Percentiles rank a stretch among this genome's conserved stretches.
Evolutionary conservation across 2,329 filamentous ascomycete genomes (phyloP).

Genomic region (Fonsecaea nubica): DNA sequence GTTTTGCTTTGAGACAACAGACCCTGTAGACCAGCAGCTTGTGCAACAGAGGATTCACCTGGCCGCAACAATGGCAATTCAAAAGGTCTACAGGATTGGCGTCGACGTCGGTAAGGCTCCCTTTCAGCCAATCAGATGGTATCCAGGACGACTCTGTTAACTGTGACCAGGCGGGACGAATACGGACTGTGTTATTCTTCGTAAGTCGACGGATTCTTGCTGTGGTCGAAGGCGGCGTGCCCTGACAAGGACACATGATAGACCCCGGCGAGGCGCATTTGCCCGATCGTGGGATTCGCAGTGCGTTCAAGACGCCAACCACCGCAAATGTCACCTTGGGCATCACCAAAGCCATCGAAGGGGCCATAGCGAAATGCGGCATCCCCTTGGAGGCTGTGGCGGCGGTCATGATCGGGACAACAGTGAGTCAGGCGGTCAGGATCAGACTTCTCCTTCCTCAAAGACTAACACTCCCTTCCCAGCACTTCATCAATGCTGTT

Average conservation of each 20-base stretch:
- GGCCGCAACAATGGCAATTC: conserved; percentile 17
- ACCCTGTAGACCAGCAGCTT: not conserved
- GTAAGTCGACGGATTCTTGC: conserved; percentile 6
- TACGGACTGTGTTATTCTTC: conserved; percentile 29
- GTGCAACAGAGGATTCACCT: not conserved
- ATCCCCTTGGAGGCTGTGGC: conserved; percentile 50
- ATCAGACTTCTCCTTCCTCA: not conserved
- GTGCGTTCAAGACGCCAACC: conserved; percentile 59
- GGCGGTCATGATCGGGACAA: conserved; percentile 59
- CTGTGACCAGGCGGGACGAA: conserved; percentile 25
- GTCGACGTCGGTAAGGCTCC: conserved; percentile 45
- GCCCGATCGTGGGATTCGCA: conserved; percentile 51
- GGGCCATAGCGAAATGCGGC: conserved; percentile 49
- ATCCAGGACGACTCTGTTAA: conserved; percentile 1
- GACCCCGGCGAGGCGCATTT: conserved; percentile 48
- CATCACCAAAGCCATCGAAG: conserved; percentile 55
- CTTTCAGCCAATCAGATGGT: not conserved
- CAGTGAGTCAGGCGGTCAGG: conserved; percentile 31
- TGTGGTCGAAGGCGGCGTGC: not conserved
- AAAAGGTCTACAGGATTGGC: conserved; percentile 51
- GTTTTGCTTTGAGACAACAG: not conserved
- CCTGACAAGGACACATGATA: not conserved
- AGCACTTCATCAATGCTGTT: conserved; percentile 59
- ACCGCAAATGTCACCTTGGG: conserved; percentile 59
- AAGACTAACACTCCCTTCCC: not conserved